Conservation (phyloP, 2,329 filamentous ascomycete genomes). For the Monosporascus sp. region DNA sequence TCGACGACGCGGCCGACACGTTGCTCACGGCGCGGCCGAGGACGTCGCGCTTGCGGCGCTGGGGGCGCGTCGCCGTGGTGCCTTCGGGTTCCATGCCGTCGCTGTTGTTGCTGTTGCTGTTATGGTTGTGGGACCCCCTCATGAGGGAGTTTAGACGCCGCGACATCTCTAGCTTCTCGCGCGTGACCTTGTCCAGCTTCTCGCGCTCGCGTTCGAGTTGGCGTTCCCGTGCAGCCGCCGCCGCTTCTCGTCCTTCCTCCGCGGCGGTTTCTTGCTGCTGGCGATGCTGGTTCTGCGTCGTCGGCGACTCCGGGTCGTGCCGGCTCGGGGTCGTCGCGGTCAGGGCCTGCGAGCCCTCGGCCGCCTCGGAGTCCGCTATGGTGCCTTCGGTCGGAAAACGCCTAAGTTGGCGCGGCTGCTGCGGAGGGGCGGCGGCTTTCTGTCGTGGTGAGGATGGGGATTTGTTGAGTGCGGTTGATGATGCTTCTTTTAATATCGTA, state of each 20-base stretch:
- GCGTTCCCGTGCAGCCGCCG: slow-evolving; percentile 12
- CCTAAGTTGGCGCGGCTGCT: slow-evolving; percentile 19
- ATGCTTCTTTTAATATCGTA: slow-evolving; percentile 33
- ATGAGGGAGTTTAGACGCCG: slow-evolving; percentile 21
- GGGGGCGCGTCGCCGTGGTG: slow-evolving; percentile 12
- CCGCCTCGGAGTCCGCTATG: slow-evolving; percentile 38
- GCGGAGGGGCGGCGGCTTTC: neutral
- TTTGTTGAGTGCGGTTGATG: slow-evolving; percentile 36
- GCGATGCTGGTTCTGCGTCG: slow-evolving; percentile 4
- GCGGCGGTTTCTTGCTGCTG: slow-evolving; percentile 1
- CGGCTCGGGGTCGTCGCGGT: neutral
- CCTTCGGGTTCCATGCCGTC: neutral
- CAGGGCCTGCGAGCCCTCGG: slow-evolving; percentile 17
- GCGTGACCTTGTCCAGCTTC: slow-evolving; percentile 5
- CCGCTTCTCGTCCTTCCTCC: slow-evolving; percentile 10
- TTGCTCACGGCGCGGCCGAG: slow-evolving; percentile 56
- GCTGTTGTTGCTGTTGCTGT: neutral
- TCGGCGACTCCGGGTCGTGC: slow-evolving; percentile 2
- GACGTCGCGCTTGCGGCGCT: slow-evolving; percentile 40
- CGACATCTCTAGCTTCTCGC: slow-evolving; percentile 14
- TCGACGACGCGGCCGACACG: slow-evolving; percentile 43
- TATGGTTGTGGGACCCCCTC: neutral
- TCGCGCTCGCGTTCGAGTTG: slow-evolving; percentile 12
- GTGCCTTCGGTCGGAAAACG: slow-evolving; percentile 31
- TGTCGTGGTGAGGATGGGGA: slow-evolving; percentile 29